Evolutionary conservation across 1,284 basidiomycete genomes (phyloP).

Genomic region (Mrakiaceae sp.): DNA sequence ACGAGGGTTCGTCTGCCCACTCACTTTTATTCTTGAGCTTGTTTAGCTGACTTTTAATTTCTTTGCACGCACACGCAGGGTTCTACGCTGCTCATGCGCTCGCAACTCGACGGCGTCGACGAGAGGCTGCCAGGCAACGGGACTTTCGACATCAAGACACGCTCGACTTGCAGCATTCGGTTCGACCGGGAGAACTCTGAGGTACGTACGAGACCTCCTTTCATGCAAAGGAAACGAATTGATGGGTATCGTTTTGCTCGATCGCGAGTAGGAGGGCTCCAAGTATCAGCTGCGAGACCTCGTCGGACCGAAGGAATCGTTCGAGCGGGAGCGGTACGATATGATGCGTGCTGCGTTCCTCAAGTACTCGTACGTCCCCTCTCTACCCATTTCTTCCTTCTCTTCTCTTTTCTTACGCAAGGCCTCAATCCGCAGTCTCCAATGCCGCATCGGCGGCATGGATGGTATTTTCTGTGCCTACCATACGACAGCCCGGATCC

Average conservation of each 20-base stretch:
- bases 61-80: constrained; percentile 39
- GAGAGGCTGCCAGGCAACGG: constrained; percentile 70
- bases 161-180: constrained; percentile 73
- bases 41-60: constrained; percentile 1
- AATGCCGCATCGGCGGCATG: constrained; percentile 94
- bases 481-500: constrained; percentile 79
- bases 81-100: constrained; percentile 75
- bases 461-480: constrained; percentile 92
- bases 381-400: background rate
- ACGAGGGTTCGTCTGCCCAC: constrained; percentile 46
- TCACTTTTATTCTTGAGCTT: background rate
- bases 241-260: constrained; percentile 15
- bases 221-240: background rate
- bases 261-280: constrained; percentile 47
- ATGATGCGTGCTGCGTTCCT: constrained; percentile 86
- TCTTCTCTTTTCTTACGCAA: background rate
- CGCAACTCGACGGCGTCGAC: constrained; percentile 85
- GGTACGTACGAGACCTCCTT: constrained; percentile 36
- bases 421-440: constrained; percentile 49
- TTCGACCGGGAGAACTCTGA: constrained; percentile 76
- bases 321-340: constrained; percentile 76
- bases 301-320: constrained; percentile 57
- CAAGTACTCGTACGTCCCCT: constrained; percentile 64
- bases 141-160: constrained; percentile 93
- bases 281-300: constrained; percentile 58